Percentiles rank a stretch among this genome's conserved stretches.
Evolutionary conservation across 1,284 basidiomycete genomes (phyloP).

Genomic region (Ceratobasidium sp.): DNA sequence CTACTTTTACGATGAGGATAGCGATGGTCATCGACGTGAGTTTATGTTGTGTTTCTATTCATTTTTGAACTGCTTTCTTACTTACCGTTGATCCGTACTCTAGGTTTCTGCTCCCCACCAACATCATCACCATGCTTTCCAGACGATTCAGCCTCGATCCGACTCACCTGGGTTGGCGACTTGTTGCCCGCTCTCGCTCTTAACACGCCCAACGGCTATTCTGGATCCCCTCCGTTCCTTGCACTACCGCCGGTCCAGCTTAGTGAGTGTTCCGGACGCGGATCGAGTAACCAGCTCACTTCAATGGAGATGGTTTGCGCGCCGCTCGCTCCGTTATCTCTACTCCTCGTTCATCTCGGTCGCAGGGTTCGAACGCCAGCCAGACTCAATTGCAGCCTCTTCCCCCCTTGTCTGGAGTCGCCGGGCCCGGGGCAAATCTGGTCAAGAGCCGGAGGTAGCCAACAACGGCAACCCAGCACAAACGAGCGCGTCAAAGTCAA

Average conservation of each 20-base stretch:
- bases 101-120: too few relatives aligned
- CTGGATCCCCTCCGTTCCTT: constrained; percentile 57
- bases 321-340: constrained; percentile 62
- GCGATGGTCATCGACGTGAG: too few relatives aligned
- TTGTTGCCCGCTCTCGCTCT: constrained; percentile 82
- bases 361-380: constrained; percentile 52
- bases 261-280: constrained; percentile 75
- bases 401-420: constrained; percentile 32
- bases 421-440: too few relatives aligned
- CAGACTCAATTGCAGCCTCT: constrained; percentile 47
- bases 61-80: too few relatives aligned
- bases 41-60: too few relatives aligned
- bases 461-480: constrained; percentile 19
- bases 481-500: constrained; percentile 39
- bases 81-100: too few relatives aligned
- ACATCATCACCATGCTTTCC: too few relatives aligned
- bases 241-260: constrained; percentile 82
- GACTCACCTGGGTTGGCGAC: too few relatives aligned
- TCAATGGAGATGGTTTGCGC: constrained; percentile 88
- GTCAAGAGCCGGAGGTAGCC: too few relatives aligned
- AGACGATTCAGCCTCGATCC: too few relatives aligned
- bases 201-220: constrained; percentile 74
- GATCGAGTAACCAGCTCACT: constrained; percentile 77
- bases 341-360: constrained; percentile 77
- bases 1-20: too few relatives aligned